Base-by-base conservation (phyloP, 2,329 filamentous ascomycete genomes). In the Diaporthe aspalathi region DNA sequence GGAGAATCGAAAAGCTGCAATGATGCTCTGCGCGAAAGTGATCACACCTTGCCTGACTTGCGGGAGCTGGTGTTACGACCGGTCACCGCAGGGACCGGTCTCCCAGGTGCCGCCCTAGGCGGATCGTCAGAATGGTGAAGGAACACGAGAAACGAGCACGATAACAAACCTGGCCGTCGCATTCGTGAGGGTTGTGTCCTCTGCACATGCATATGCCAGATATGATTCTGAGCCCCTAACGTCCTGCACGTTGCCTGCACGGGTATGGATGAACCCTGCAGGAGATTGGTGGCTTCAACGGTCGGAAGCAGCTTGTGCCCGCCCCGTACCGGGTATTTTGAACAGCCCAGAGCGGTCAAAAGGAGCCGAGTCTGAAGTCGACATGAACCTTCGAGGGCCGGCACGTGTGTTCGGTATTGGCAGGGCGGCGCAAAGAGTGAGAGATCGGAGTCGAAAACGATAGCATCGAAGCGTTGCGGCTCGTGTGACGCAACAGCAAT, bases 401-500 rank as follows among this genome's bases (percentile, higher is more conserved):
- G n/a, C 35, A 27, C 60, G 60, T 63, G 60, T 24, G n/a, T 17
- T 49, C 60, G 60, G 43, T 49, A 49, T 63, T 63, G 60, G 43
- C 29, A 65, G 60, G 56, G 60, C 49, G 22, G 47, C 56, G 22
- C 40, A 24, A 57, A 40, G 68, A 71, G 56, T 68, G 71, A 71
- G 71, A 71, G 71, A 73, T 73, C 71, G 66, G 43, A 45, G 69
- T 73, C 71, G 63, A 54, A 68, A 68, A 68, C 71, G 68, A 73
- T 40, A 54, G 56, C 50, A 66, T 38, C 32, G 65, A 71, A 50
- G 52, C 65, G 65, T 56, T 45, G 56, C 68, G 63, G 63, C 62
- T 60, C 29, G 57, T 71, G 29, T 47, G 16, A 68, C 71, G 50
- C 71, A 16, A 63, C 65, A 22, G 20, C 9, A n/a, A 27, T 53